Base-by-base conservation (phyloP, 1,139 yeast genomes). In the Candida glucosophila region DNA sequence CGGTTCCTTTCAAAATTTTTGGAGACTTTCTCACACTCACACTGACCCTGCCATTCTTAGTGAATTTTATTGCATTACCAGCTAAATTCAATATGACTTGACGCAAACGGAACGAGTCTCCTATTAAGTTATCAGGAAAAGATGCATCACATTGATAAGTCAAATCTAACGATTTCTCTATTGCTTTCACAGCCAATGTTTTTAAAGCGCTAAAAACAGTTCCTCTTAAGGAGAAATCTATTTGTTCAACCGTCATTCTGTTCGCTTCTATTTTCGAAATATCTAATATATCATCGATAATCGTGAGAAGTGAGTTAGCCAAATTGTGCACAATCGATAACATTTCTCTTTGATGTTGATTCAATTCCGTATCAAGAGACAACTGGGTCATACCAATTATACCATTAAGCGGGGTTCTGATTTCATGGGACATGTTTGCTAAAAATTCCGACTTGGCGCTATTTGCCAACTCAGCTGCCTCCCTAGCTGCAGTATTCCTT, bases 401-500 rank as follows among this genome's bases (percentile, higher is more conserved):
- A 60, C 95, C 95, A 49, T 83, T 83, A 71, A 83, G 78, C 14
- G 95, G 95, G 4, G 95, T 83, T 52, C 95, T 67, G 43, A 83
- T 80, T 54, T 83, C 95, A 56, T 83, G 95, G 4, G 94, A 82
- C 77, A 83, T 83, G 44, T 83, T 83, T 19, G 93, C 94, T 55
- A 83, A 66, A 48, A 83, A 83, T 50, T 83, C 95, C 4, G 93
- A 81, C 52, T 83, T 83, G n/a, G 94, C 86, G 41, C 82, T 68
- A 49, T 83, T 83, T 6, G 94, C 94, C 44, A 81, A 64, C 46
- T 83, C 94, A 22, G 95, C 95, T 19, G 94, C 95, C 52, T 83
- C 94, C 55, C 94, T 74, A 1, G 95, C 95, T 6, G 90, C 92
- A 0, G 95, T 82, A 46, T 82, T 83, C 52, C 94, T 73, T 54